Evolutionary conservation across 176 grass and related monocot species (phyloP).

Genomic region (Avena atlantica): DNA sequence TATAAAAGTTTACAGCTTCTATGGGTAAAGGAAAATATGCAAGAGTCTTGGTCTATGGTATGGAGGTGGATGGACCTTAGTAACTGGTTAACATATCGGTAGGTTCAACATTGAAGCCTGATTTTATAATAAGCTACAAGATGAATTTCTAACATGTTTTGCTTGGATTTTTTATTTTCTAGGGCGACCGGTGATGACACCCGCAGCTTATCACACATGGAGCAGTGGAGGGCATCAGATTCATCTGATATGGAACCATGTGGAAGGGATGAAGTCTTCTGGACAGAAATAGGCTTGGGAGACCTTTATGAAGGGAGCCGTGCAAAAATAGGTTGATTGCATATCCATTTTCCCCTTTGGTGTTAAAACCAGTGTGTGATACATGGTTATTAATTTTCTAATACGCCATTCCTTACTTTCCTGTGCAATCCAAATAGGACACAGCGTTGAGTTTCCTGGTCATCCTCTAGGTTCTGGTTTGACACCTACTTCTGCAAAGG

Average conservation of each 20-base stretch:
- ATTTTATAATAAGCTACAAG: not conserved
- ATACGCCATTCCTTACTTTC: not conserved
- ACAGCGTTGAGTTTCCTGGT: constrained; percentile 88
- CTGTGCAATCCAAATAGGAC: constrained; percentile 58
- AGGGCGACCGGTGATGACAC: constrained; percentile 96
- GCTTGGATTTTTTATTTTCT: constrained; percentile 32
- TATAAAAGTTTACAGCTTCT: constrained; percentile 59
- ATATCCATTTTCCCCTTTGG: constrained; percentile 11
- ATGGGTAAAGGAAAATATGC: constrained; percentile 96
- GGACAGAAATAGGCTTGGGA: constrained; percentile 85
- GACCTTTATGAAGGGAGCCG: constrained; percentile 76
- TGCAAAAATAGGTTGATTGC: constrained; percentile 78
- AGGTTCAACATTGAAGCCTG: constrained; percentile 12
- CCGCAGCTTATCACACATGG: constrained; percentile 88
- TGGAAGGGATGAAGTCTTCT: constrained; percentile 93
- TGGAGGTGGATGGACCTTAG: constrained; percentile 95
- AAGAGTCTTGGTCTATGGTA: constrained; percentile 85
- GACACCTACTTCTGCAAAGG: constrained; percentile 82
- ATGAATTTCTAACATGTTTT: constrained; percentile 32
- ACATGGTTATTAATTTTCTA: constrained; percentile 35
- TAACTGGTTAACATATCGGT: constrained; percentile 98
- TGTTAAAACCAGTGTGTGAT: constrained; percentile 10
- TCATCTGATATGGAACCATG: constrained; percentile 78
- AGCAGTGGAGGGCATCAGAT: constrained; percentile 63
- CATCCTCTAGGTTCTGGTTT: constrained; percentile 94